Base-by-base conservation (phyloP, 306 rosid species). In the Dicorynia guianensis region DNA sequence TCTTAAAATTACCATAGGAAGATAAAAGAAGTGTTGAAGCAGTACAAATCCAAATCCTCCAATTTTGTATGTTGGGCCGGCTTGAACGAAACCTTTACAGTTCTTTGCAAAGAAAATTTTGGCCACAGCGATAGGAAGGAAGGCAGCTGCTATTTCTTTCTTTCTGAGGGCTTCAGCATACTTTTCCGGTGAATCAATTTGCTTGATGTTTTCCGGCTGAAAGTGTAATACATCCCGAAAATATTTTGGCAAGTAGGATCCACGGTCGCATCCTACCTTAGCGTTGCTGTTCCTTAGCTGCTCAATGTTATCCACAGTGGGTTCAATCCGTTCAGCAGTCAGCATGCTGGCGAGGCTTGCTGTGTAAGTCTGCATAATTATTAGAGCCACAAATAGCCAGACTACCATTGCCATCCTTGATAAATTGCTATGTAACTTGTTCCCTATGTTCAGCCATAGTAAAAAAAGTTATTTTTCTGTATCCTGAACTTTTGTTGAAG, bases 301-400 rank as follows among this genome's bases (percentile, higher is more conserved):
- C 33, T 79, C 86, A 19, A 85, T 40, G 18, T 80, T 59, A 10
- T 74, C n/a, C 33, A 83, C 3, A 0, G 81, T 50, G 0, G 90
- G 93, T 79, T 81, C 90, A 18, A 86, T 83, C 59, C 39, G 58
- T 67, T 86, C 82, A 15, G 79, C 50, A 3, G 88, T 88, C 43
- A 88, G 85, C 72, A 88, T 69, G 73, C 86, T 83, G 13, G 88
- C 12, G 10, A 88, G 85, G 63, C 61, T 88, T 8, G 88, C 92
- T 5, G 85, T 83, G 70, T 85, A 85, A 5, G 80, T 69, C 47
- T 86, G 90, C 33, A 77, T 79, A 11, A 88, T 75, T 74, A 86
- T 67, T 1, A 88, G 81, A 0, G 87, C 83, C 47, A 88, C 81
- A 67, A 84, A 88, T 14, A 84, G 12, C 93, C 93, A 88, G 2